Evolutionary conservation across 78 protist genomes (phyloP).

Genomic region (Emiliania huxleyi): DNA sequence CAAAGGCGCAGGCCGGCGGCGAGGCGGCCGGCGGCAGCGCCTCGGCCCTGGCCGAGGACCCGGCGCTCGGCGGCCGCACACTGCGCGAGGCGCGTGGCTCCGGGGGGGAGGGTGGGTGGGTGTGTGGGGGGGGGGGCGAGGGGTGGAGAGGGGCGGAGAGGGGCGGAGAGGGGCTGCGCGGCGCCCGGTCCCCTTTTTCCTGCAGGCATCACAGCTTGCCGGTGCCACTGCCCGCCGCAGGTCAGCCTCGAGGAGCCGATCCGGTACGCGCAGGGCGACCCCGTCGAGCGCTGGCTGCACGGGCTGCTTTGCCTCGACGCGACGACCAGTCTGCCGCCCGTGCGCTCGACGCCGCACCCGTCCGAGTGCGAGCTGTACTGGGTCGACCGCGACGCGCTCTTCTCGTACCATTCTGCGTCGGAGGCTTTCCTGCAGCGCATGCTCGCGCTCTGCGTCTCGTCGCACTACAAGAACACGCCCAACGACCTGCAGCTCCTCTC

Average conservation of each 20-base stretch:
- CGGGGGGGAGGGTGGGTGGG: no score
- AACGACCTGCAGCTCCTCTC: slow-evolving; percentile 95
- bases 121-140: no score
- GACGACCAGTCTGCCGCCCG: background rate
- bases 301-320: slow-evolving; percentile 92
- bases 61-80: background rate
- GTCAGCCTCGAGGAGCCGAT: slow-evolving; percentile 94
- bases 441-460: slow-evolving; percentile 91
- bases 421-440: slow-evolving; percentile 88
- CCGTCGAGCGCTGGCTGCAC: slow-evolving; percentile 42
- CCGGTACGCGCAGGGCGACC: slow-evolving; percentile 83
- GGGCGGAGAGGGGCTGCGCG: no score
- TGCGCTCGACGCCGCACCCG: slow-evolving; percentile 84
- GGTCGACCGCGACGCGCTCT: slow-evolving; percentile 96
- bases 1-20: background rate
- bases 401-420: slow-evolving; percentile 90
- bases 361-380: slow-evolving; percentile 86
- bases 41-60: background rate
- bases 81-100: slow-evolving; percentile 82
- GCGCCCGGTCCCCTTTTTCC: no score
- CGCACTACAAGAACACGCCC: slow-evolving; percentile 99
- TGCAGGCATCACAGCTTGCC: no score
- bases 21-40: background rate
- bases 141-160: no score
- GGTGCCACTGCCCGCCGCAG: no score